Conservation (phyloP, 345 rosid species). For the Acer yangbiense region DNA sequence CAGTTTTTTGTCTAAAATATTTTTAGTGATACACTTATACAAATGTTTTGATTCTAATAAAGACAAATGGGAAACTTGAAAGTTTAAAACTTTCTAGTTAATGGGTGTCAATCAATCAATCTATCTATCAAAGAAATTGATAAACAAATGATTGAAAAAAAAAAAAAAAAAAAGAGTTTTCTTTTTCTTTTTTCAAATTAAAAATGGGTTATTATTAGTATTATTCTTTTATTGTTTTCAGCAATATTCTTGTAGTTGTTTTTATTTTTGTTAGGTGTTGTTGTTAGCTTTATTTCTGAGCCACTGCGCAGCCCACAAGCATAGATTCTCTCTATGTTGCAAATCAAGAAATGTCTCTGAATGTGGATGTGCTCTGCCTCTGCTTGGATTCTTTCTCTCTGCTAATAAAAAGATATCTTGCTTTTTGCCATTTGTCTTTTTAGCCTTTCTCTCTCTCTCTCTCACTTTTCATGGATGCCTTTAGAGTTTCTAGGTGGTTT, state of each 20-base stretch:
- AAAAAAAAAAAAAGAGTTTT: slow-evolving; percentile 18
- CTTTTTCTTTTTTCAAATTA: slow-evolving; percentile 38
- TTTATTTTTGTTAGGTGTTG: slow-evolving; percentile 29
- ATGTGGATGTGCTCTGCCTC: slow-evolving; percentile 32
- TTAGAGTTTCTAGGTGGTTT: slow-evolving; percentile 40
- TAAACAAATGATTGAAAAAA: slow-evolving; percentile 55
- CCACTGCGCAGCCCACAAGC: slow-evolving; percentile 55
- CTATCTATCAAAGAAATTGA: slow-evolving; percentile 46
- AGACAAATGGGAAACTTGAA: slow-evolving; percentile 26
- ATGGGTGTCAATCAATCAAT: slow-evolving; percentile 56
- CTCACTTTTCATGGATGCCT: slow-evolving; percentile 54
- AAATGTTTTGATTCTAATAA: neutral
- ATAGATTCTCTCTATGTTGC: slow-evolving; percentile 66
- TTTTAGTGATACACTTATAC: too few species aligned
- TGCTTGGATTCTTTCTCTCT: slow-evolving; percentile 37
- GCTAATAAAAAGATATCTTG: slow-evolving; percentile 49
- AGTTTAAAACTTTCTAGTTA: slow-evolving; percentile 38
- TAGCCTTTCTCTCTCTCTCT: slow-evolving; percentile 12
- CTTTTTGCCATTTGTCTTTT: slow-evolving; percentile 46
- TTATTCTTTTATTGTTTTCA: slow-evolving; percentile 52
- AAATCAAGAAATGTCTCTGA: slow-evolving; percentile 36
- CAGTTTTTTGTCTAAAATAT: neutral
- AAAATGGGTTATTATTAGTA: slow-evolving; percentile 30
- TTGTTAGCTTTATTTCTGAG: slow-evolving; percentile 36
- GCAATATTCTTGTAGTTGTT: slow-evolving; percentile 49